Evolutionary conservation across 257 asterid genomes (phyloP).

Genomic region (Forsythia suspensa): DNA sequence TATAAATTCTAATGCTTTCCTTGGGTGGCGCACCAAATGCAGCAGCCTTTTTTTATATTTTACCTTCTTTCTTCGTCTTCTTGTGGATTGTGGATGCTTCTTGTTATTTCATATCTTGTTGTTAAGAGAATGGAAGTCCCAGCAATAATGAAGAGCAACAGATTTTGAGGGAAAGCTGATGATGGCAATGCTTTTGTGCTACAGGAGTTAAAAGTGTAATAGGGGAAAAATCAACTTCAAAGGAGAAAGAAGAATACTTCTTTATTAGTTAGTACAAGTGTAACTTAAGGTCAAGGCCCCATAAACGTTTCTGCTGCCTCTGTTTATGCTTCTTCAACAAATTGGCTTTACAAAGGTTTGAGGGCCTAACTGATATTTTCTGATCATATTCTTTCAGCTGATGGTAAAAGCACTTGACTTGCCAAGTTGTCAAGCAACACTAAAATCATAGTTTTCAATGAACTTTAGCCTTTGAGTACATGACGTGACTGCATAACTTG

Average conservation of each 20-base stretch:
- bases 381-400: not conserved
- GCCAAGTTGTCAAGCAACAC: not conserved
- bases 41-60: not conserved
- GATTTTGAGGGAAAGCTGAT: not conserved
- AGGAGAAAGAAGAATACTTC: not conserved
- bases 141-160: not conserved
- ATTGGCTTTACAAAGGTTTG: not conserved
- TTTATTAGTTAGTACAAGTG: not conserved
- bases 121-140: not conserved
- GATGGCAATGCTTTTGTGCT: not conserved
- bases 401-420: not conserved
- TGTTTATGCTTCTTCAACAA: not conserved
- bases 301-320: not conserved
- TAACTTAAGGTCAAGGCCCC: not conserved
- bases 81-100: not conserved
- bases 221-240: too few relatives aligned
- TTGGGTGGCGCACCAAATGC: not conserved
- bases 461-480: not conserved
- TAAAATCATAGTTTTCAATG: not conserved
- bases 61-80: not conserved
- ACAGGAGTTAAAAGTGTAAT: not conserved
- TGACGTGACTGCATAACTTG: not conserved
- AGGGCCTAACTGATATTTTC: not conserved
- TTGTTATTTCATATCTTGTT: not conserved
- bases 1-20: conserved; percentile 14